A percentile compares a stretch with the other conserved stretches of the same genome.
Evolutionary conservation across 257 asterid genomes (phyloP).

Genomic region (Leonotis leonurus): DNA sequence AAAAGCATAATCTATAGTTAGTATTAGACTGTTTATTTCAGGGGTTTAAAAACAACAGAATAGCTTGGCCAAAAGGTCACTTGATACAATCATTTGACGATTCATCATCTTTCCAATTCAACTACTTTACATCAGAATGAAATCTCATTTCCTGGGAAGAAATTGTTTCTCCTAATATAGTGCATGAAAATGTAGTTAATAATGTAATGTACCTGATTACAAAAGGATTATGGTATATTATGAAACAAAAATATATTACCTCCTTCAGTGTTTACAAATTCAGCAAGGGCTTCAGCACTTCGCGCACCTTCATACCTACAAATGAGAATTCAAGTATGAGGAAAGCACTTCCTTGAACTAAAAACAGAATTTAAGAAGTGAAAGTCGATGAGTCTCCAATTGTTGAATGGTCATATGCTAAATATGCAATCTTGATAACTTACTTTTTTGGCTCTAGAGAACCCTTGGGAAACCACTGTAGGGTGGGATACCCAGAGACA

Average conservation of each 20-base stretch:
- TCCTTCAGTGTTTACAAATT: conserved; percentile 61
- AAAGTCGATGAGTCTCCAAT: neutral
- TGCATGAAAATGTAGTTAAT: neutral
- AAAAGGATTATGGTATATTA: neutral
- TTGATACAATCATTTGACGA: neutral
- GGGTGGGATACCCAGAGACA: conserved; percentile 81
- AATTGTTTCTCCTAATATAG: neutral
- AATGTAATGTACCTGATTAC: neutral
- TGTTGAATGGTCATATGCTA: neutral
- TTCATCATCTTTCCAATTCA: neutral
- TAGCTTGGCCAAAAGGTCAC: neutral
- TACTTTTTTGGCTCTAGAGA: conserved; percentile 80
- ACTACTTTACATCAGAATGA: neutral
- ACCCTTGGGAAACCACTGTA: conserved; percentile 89
- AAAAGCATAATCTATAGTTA: neutral
- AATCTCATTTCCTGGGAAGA: neutral
- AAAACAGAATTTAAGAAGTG: neutral
- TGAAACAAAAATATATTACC: conserved; percentile 32
- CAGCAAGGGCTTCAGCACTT: conserved; percentile 60
- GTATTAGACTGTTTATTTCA: neutral
- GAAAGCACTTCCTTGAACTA: neutral
- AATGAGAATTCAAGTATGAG: conserved; percentile 11
- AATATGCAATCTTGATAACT: conserved; percentile 12
- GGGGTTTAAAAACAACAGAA: neutral
- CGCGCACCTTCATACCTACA: conserved; percentile 68